A percentile compares a stretch with the other conserved stretches of the same genome.
Conservation (phyloP, 768 basidiomycete genomes). For the Xerocomellus dryophilus region DNA sequence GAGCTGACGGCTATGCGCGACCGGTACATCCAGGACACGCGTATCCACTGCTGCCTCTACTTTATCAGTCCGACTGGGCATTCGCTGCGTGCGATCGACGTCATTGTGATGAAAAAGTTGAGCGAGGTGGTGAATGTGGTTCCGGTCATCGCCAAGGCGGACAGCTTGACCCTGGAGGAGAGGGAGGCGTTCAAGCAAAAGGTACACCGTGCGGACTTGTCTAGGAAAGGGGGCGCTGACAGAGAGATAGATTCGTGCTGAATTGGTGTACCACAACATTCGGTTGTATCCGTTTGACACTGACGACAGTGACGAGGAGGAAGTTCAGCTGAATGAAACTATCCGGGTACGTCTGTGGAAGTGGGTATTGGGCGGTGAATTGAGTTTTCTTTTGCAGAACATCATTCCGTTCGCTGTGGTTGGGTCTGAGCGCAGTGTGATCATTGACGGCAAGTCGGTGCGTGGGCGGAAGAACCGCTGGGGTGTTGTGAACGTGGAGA, state of each 20-base stretch:
- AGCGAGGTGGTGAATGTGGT: constrained; percentile 99
- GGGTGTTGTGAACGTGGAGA: constrained; percentile 98
- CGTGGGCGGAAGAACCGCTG: constrained; percentile 96
- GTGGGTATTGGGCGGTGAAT: neutral
- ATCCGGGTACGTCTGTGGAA: constrained; percentile 67
- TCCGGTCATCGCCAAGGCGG: constrained; percentile 98
- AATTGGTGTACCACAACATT: constrained; percentile 88
- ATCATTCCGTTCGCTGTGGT: constrained; percentile 97
- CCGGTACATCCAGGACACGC: constrained; percentile 96
- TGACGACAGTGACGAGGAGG: constrained; percentile 93
- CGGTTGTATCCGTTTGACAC: constrained; percentile 96
- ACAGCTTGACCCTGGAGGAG: constrained; percentile 92
- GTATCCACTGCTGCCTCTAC: constrained; percentile 97
- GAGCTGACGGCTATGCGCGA: constrained; percentile 98
- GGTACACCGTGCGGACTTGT: constrained; percentile 39
- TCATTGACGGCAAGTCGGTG: constrained; percentile 93
- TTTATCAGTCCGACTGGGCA: constrained; percentile 99
- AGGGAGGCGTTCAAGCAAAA: constrained; percentile 89
- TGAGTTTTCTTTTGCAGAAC: constrained; percentile 46
- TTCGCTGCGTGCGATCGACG: constrained; percentile 91
- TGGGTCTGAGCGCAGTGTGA: constrained; percentile 93
- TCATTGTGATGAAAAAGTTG: constrained; percentile 98
- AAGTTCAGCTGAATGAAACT: constrained; percentile 81
- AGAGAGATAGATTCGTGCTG: constrained; percentile 78
- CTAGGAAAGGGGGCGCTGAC: constrained; percentile 7